phyloP scores from a whole-genome alignment of 108 stramenopile species.

The Bacterosira constricta region DNA sequence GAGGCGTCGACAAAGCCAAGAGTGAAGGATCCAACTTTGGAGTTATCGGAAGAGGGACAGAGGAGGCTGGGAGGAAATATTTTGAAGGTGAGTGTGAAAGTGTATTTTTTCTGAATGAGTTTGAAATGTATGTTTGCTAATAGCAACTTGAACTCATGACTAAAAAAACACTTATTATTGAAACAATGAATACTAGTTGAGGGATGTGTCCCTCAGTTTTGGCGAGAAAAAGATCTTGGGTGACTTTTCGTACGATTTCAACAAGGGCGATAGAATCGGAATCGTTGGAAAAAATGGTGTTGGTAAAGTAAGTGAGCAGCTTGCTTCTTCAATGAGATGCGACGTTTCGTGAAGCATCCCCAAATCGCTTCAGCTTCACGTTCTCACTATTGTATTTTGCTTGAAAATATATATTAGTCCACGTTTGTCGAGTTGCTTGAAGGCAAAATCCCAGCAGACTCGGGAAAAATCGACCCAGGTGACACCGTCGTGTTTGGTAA shows the following conservation, averaged over 20 bases:
- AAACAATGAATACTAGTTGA: constrained; percentile 32
- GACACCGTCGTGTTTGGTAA: constrained; percentile 85
- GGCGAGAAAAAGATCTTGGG: constrained; percentile 69
- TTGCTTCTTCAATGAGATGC: too few relatives aligned
- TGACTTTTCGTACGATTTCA: constrained; percentile 86
- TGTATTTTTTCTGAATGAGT: too few relatives aligned
- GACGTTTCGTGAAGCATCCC: not conserved
- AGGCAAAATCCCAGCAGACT: constrained; percentile 59
- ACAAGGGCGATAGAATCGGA: constrained; percentile 76
- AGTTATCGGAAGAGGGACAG: constrained; percentile 40
- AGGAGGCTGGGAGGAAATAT: constrained; percentile 71
- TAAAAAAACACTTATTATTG: constrained; percentile 1
- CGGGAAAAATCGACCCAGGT: constrained; percentile 67
- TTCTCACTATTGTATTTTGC: not conserved
- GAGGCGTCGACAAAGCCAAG: constrained; percentile 78
- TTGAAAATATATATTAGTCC: constrained; percentile 32
- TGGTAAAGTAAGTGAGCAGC: constrained; percentile 43
- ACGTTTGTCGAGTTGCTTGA: constrained; percentile 74
- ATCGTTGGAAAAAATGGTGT: constrained; percentile 86
- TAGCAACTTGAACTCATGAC: too few relatives aligned
- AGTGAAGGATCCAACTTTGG: constrained; percentile 64
- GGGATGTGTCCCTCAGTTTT: constrained; percentile 69
- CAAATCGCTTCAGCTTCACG: not conserved
- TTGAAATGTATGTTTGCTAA: too few relatives aligned
- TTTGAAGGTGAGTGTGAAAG: constrained; percentile 33